Base-by-base conservation (phyloP, 2,329 filamentous ascomycete genomes). In the Colletotrichum tamarilloi region DNA sequence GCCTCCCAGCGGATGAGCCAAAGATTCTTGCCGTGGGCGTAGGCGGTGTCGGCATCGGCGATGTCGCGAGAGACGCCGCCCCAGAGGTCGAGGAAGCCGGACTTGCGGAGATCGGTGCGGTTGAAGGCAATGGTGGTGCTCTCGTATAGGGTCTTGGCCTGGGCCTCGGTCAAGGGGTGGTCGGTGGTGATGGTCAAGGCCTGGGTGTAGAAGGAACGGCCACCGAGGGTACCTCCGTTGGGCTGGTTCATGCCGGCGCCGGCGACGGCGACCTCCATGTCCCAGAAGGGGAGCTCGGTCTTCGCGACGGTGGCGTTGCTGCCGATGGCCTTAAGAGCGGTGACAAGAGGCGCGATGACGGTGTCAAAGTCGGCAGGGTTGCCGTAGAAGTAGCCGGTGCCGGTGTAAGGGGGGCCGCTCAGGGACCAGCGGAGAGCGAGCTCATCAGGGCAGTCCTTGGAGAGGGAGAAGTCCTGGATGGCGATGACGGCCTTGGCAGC, bases 1-100 rank as follows among this genome's bases (percentile, higher is more conserved):
- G 62, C 72, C 52, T 75, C 74, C 67, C 67, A 69, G 65, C 74
- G 74, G 72, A 82, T 82, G 12, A 88, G 81, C 16, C 83, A 82
- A 4, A 77, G 77, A 57, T 87, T 79, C 74, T 88, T 78, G 0
- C 85, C 86, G 9, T 84, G 80, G 8, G 83, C 83, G 14, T 81
- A 72, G 22, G 80, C 78, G 1, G 81, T 82, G 19, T 77, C 81
- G 2, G 80, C 76, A 5, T 81, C 78, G 2, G 82, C 63, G n/a
- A 87, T 80, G 76, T 86, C 74, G 32, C 74, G 74, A 4, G 71
- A 74, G 57, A 75, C 62, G 22, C 72, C 74, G 59, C 67, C 74
- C 74, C 74, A 75, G 60, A 75, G 71, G 56, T 75, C 74, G 56
- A 75, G 64, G 74, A 74, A 75, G 49, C 74, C 74, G 9, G 71